Base-by-base conservation (phyloP, 352 stramenopile species). In the Phytophthora foliorum region DNA sequence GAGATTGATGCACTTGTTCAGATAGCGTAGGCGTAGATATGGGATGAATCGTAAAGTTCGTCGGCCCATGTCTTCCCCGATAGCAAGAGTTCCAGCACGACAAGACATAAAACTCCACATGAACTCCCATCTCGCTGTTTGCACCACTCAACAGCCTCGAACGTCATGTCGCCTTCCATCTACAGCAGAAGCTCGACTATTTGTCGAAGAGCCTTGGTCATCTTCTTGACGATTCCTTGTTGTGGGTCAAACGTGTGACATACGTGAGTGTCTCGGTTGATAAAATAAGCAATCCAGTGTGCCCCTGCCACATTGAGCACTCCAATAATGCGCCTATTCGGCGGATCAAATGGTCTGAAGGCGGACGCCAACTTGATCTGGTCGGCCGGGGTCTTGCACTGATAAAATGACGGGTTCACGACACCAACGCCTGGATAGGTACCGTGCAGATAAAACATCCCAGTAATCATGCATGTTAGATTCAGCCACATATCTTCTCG, bases 41-140 rank as follows among this genome's bases (percentile, higher is more conserved):
- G n/a, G n/a, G n/a, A n/a, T n/a, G n/a, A n/a, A n/a, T n/a, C n/a
- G n/a, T n/a, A n/a, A n/a, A n/a, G n/a, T n/a, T n/a, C n/a, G n/a
- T n/a, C n/a, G n/a, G n/a, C n/a, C n/a, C n/a, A n/a, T n/a, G n/a
- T n/a, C n/a, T n/a, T n/a, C n/a, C n/a, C n/a, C n/a, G n/a, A n/a
- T n/a, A n/a, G n/a, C n/a, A n/a, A n/a, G n/a, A 59, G 52, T 41
- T 59, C 52, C 21, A 59, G 36, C 14, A 50, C 38, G 11, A 10
- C 52, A 13, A 59, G 52, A 11, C 52, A 50, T 1, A 48, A 29
- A 24, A 59, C 14, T 25, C 36, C 52, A 29, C 51, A 58, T 1
- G 34, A 58, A 58, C 24, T 48, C 4, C 6, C 21, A 25, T 58
- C 51, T 21, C 8, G 16, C 17, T 59, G 52, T 24, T 17, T 36